Base-by-base conservation (phyloP, 2,329 filamentous ascomycete species). In the Claviceps digitariae region DNA sequence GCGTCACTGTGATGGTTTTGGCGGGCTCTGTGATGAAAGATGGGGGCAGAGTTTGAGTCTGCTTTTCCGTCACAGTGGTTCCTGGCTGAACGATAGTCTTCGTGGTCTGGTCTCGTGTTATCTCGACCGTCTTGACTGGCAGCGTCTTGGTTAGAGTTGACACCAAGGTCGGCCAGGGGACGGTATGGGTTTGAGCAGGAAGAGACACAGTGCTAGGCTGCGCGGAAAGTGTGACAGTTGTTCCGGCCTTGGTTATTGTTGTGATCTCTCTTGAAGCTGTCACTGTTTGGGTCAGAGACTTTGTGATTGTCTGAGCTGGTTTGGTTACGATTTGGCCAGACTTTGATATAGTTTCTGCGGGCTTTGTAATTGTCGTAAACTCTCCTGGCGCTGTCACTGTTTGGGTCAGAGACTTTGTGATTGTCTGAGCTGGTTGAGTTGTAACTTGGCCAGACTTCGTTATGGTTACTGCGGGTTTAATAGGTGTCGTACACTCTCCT, bases 41-140 rank as follows among this genome's bases (percentile, higher is more conserved):
- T 9, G 63, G 60, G 0, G 54, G 60, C 15, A 66, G 53, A 0
- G 63, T 63, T 20, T 65, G 54, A 4, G 63, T 61, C 17, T 61
- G 63, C 4, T 64, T 68, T 1, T 67, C 65, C 52, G 65, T 56
- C 43, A 63, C 54, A 1, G 59, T 65, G 21, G 62, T 62, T 9
- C 61, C 67, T 6, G 60, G 59, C 34, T 59, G 44, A 5, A 63
- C 69, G n/a, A 67, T 38, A 0, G 65, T 69, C 17, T 65, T 52
- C 0, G 67, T 69, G 8, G 62, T 57, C 13, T 58, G 61, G 1
- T 47, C 38, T 31, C 50, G 8, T 23, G 60, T 58, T 4, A 55
- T 43, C 9, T 57, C 60, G 27, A 59, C 44, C 4, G 57, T 58
- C n/a, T 53, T 40, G 3, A 48, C 49, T 20, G 55, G 51, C 21